Percentiles rank a stretch among this genome's conserved stretches.
Evolutionary conservation across 805 yeast species (phyloP).

Genomic region (Tetrapisispora fleetii): DNA sequence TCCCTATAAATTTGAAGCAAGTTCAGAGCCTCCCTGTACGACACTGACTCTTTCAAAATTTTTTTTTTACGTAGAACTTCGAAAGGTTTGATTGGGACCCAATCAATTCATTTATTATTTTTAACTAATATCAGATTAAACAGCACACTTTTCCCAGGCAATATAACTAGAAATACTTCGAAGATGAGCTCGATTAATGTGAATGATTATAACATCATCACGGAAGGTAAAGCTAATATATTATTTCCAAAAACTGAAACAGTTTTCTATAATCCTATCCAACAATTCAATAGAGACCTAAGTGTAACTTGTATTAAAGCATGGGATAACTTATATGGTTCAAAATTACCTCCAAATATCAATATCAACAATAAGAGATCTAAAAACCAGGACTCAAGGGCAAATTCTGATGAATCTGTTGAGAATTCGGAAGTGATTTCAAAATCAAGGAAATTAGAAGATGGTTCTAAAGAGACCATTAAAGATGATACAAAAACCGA

Average conservation of each 20-base stretch:
- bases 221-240: slow-evolving; percentile 79
- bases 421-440: slow-evolving; percentile 3
- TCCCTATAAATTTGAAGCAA: background rate
- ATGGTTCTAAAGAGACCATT: slow-evolving; percentile 14
- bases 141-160: too few relatives aligned
- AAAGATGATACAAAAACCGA: background rate
- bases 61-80: background rate
- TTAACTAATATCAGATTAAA: background rate
- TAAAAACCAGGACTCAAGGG: slow-evolving; percentile 18
- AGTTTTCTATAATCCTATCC: slow-evolving; percentile 93
- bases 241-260: slow-evolving; percentile 70
- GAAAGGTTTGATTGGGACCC: background rate
- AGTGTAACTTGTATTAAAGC: slow-evolving; percentile 79
- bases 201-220: slow-evolving; percentile 33
- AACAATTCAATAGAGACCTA: slow-evolving; percentile 90
- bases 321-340: slow-evolving; percentile 57
- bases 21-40: background rate
- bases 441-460: slow-evolving; percentile 24
- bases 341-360: slow-evolving; percentile 12
- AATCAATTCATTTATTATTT: background rate
- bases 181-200: slow-evolving; percentile 13
- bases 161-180: background rate
- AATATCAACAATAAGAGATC: slow-evolving; percentile 4
- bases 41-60: background rate
- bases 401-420: slow-evolving; percentile 7